phyloP scores from a whole-genome alignment of 2,329 filamentous ascomycete species.

The Celoporthe dispersa region DNA sequence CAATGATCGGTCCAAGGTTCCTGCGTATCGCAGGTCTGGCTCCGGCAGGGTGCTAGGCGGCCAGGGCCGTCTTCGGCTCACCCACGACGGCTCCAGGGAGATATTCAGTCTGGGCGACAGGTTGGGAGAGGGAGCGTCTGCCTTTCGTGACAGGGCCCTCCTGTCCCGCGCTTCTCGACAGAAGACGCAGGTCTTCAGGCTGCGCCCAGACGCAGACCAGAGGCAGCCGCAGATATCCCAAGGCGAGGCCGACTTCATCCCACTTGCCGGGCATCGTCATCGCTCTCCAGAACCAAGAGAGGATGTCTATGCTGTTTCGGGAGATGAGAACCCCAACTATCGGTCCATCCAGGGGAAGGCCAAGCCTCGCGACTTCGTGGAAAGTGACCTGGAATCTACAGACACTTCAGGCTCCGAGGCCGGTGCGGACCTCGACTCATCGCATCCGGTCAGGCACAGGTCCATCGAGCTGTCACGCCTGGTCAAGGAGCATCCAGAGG shows the following conservation, averaged over 20 bases:
- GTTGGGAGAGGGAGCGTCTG: conserved; percentile 46
- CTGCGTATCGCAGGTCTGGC: conserved; percentile 71
- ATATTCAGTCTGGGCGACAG: conserved; percentile 51
- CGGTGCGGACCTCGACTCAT: conserved; percentile 38
- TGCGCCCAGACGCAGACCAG: conserved; percentile 36
- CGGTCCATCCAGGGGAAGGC: conserved; percentile 68
- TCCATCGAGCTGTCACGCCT: conserved; percentile 65
- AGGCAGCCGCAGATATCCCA: conserved; percentile 10
- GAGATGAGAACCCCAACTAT: conserved; percentile 59
- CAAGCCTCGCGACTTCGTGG: conserved; percentile 52
- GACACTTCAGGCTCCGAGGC: conserved; percentile 48
- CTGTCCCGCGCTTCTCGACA: conserved; percentile 48
- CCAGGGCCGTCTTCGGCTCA: conserved; percentile 63
- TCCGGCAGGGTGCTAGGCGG: conserved; percentile 73
- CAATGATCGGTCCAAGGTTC: conserved; percentile 72
- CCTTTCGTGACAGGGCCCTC: conserved; percentile 53
- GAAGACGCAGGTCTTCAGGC: conserved; percentile 45
- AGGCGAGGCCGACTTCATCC: conserved; percentile 50
- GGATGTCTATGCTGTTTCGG: conserved; percentile 44
- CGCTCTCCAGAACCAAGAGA: conserved; percentile 42
- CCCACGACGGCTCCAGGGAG: conserved; percentile 64
- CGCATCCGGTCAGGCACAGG: conserved; percentile 55
- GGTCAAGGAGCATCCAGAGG: conserved; percentile 67
- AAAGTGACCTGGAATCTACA: conserved; percentile 55
- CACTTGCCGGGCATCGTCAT: conserved; percentile 46